Evolutionary conservation across 164 flowering plant species (phyloP), one percentile per base, ranked within the genome.

Genomic region (Cinnamomum micranthum): DNA sequence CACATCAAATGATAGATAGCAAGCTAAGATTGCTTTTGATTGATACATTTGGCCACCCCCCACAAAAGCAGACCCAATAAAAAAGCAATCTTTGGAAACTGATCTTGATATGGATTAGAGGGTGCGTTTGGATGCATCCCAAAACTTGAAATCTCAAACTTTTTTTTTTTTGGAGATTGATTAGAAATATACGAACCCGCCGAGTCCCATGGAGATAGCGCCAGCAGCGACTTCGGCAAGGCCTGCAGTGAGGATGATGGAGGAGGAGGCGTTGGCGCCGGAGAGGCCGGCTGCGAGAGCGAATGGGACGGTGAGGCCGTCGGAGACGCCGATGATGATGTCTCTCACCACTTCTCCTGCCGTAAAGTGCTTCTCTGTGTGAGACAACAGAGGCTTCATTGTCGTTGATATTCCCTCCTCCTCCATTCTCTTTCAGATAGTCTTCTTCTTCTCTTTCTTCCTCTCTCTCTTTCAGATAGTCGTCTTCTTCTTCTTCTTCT

Each of bases 161-260:
- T 6, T 31, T 31, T 35, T 35, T 35, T 41, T 41, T 41, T 41
- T 7, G 47, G 47, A 41, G 47, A 6, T 41, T 7, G 47, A 41
- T 41, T 41, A 41, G 47, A 41, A 41, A 41, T 41, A 41, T 41
- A 41, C 47, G 47, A 82, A 92, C 96, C 98, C 97, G 78, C 97
- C 98, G 50, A 92, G 93, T 19, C 97, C 98, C 98, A 94, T 94
- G 77, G 98, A 90, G 81, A 94, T 91, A 78, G 98, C 93, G 66
- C 98, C 98, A 73, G 97, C 98, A 58, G 92, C 97, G 20, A 92
- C 94, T 72, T 94, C 97, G 35, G 98, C 97, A n/a, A 92, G 81
- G 51, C 98, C 97, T n/a, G 98, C 98, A 33, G 92, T 91, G 79
- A 94, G 92, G 47, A 94, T 85, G 75, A 94, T 85, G 63, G 91